Evolutionary conservation across 23 red algal genomes (phyloP).

Genomic region (Gracilaria domingensis): DNA sequence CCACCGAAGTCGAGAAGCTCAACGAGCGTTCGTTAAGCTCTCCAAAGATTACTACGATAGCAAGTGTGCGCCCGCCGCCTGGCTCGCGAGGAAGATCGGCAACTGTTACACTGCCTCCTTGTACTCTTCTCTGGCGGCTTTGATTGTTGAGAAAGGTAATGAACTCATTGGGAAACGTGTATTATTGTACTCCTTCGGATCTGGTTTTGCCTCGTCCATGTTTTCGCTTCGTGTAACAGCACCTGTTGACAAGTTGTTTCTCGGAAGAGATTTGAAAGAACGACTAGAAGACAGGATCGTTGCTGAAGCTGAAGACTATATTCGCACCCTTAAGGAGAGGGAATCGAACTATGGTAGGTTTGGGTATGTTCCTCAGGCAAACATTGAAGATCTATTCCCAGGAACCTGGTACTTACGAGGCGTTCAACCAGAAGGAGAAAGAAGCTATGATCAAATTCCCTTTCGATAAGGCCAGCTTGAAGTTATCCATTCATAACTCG

Average conservation of each 20-base stretch:
- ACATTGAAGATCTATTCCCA: constrained; percentile 40
- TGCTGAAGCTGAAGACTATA: constrained; percentile 46
- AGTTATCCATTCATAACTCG: too few species aligned
- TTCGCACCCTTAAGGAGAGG: constrained; percentile 34
- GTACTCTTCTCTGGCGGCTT: constrained; percentile 79
- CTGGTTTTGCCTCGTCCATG: constrained; percentile 90
- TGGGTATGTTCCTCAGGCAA: constrained; percentile 32
- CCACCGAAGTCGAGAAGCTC: constrained; percentile 55
- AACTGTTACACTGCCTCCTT: constrained; percentile 98
- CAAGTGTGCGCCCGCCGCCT: constrained; percentile 71
- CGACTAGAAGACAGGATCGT: constrained; percentile 32
- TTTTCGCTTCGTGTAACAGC: constrained; percentile 74
- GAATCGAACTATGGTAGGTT: constrained; percentile 47
- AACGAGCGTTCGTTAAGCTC: constrained; percentile 75
- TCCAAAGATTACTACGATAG: constrained; percentile 66
- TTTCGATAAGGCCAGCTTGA: constrained; percentile 10
- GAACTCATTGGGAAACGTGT: constrained; percentile 79
- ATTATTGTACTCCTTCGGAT: constrained; percentile 92
- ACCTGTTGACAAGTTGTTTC: constrained; percentile 42
- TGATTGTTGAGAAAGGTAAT: constrained; percentile 59
- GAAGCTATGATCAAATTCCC: constrained; percentile 58
- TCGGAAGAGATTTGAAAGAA: constrained; percentile 31
- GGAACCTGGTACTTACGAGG: constrained; percentile 53
- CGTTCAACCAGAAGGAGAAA: constrained; percentile 42
- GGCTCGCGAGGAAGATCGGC: constrained; percentile 77